Percentiles rank a stretch among this genome's conserved stretches.
These are phyloP conservation scores for Dittrichia graveolens DNA, from an alignment of 129 eudicot species.

Conservation along the genomic window DNA sequence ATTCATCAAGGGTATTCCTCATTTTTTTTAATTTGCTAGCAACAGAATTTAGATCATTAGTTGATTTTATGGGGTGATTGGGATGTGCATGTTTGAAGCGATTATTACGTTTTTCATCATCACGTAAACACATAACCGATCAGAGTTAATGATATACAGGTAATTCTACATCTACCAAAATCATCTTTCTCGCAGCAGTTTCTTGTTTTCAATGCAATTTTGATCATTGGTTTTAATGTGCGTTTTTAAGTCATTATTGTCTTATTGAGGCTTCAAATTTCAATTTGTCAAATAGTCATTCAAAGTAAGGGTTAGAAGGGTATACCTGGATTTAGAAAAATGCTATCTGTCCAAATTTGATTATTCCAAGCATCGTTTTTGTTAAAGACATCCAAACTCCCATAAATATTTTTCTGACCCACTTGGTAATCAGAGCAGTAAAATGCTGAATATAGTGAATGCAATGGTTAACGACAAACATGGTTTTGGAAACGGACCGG, in stretches of 20 bases:
- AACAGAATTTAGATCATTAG: background rate
- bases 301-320: background rate
- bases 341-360: background rate
- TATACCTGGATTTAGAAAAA: background rate
- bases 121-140: background rate
- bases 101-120: background rate
- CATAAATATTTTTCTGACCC: background rate
- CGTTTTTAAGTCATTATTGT: background rate
- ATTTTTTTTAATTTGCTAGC: background rate
- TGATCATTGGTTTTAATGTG: conserved; percentile 10
- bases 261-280: background rate
- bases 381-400: background rate
- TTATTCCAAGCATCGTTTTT: background rate
- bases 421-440: conserved; percentile 1
- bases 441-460: conserved; percentile 3
- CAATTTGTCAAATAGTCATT: background rate
- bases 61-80: conserved; percentile 7
- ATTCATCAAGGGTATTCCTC: conserved; percentile 12
- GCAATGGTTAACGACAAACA: too few species aligned
- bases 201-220: background rate
- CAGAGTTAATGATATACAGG: too few species aligned
- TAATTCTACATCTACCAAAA: background rate
- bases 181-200: conserved; percentile 4
- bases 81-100: conserved; percentile 18
- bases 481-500: too few species aligned